Base-by-base conservation (phyloP, 805 yeast genomes). In the Ogataea wickerhamii region DNA sequence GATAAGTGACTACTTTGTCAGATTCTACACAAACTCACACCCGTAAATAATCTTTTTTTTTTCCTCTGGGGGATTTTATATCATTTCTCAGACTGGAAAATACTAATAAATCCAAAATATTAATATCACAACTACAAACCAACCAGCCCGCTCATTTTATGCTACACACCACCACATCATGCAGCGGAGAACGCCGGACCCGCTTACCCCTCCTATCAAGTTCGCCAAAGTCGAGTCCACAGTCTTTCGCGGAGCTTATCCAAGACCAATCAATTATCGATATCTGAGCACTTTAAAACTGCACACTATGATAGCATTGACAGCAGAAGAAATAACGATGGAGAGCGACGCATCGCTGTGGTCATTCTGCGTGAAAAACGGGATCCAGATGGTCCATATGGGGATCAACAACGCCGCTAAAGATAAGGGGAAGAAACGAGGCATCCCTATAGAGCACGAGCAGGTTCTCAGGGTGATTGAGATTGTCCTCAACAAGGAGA, bases 161-260 rank as follows among this genome's bases (percentile, higher is more conserved):
- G n/a, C n/a, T n/a, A n/a, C n/a, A n/a, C n/a, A n/a, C n/a, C n/a
- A n/a, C n/a, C n/a, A n/a, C 23, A 28, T 10, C 12, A 37, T 33
- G 27, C 31, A 34, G 25, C 30, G 16, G 26, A 38, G 45, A 20
- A 34, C 38, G 6, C 51, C 52, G 5, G 55, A 52, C 16, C 52
- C 57, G 5, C 39, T 57, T 23, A 80, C 80, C 0, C 87, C 96
- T 0, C 98, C 98, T 2, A 67, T 89, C 43, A 71, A 87, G 41
- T 93, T 83, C 60, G 78, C 80, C 34, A 68, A 77, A 12, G 76
- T 89, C 2, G 86, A 82, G 51, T 77, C 83, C 2, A 68, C 73
- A 34, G 64, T 91, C 4, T 84, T 80, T 52, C 64, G 98, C 32
- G 98, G 98, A 0, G 82, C 94, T 1, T 86, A 84, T 51, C 98